A percentile compares a stretch with the other conserved stretches of the same genome.
Evolutionary conservation across 352 stramenopile species (phyloP).

Genomic region (Peronospora tabacina): DNA sequence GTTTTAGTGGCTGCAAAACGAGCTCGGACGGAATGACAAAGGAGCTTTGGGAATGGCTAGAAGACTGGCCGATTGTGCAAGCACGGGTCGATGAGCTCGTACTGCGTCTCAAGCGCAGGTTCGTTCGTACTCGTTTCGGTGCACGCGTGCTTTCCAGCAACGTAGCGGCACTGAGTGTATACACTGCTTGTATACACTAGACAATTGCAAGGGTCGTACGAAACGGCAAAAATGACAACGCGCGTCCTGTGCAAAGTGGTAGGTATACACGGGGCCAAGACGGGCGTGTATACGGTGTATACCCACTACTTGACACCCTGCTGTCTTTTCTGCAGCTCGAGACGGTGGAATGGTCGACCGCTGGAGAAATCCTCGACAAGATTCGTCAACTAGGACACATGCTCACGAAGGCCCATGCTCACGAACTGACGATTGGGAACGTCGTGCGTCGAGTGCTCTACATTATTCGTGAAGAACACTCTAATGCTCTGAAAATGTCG

Average conservation of each 20-base stretch:
- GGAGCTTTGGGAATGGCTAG: constrained; percentile 64
- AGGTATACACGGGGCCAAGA: constrained; percentile 18
- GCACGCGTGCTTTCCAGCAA: too few species aligned
- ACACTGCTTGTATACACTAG: constrained; percentile 16
- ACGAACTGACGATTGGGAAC: constrained; percentile 85
- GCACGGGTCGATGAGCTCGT: constrained; percentile 64
- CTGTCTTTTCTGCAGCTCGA: constrained; percentile 38
- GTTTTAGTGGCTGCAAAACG: background rate
- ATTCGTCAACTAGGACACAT: constrained; percentile 71
- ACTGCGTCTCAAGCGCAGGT: constrained; percentile 75
- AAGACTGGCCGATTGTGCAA: constrained; percentile 66
- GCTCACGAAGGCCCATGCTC: constrained; percentile 72
- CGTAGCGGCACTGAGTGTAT: constrained; percentile 5
- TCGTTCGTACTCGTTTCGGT: background rate
- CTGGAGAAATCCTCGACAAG: constrained; percentile 80
- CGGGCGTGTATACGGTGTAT: background rate
- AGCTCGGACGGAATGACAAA: constrained; percentile 9
- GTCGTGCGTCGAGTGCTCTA: constrained; percentile 85
- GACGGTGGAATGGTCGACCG: constrained; percentile 71
- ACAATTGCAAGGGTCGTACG: constrained; percentile 69
- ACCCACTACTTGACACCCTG: background rate
- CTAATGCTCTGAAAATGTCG: constrained; percentile 64
- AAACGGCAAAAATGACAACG: constrained; percentile 74
- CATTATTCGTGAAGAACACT: constrained; percentile 84
- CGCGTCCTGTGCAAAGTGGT: constrained; percentile 69